Base-by-base conservation (phyloP, 495 filamentous ascomycete species). In the Penicillium goetzii region DNA sequence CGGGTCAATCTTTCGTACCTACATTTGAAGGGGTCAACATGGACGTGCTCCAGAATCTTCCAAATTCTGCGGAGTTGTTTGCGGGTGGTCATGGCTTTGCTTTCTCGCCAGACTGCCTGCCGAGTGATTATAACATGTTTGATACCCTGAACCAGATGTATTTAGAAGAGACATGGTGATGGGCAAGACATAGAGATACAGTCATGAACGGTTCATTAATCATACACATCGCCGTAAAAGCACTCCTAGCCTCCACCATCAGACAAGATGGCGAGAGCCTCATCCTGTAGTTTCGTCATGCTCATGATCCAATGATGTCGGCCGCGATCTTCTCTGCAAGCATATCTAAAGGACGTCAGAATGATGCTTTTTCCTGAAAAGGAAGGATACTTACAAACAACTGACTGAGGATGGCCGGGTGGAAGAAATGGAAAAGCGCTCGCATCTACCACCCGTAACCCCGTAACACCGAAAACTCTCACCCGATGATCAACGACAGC, bases 241-340 rank as follows among this genome's bases (percentile, higher is more conserved):
- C 17, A 5, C 25, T 3, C 17, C 19, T 40, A 15, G 9, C 41
- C 25, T n/a, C 11, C 47, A 30, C 30, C 5, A 15, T 30, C 25
- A 38, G 2, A 45, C 23, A 10, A 15, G 0, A 5, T 21, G 2
- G 9, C 19, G 14, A 23, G 19, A 10, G 8, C 19, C 3, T 23
- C 8, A 11, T 17, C 9, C 6, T 45, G 19, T 45, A 23, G 11
- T 45, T 12, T 12, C 19, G n/a, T 40, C 38, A 45, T 45, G 19
- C 17, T 4, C 10, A 33, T 7, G 50, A 33, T 15, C n/a, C 26
- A 17, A 75, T 65, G n/a, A 89, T 85, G 59, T 81, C 76, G 25
- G 78, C 75, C 2, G 84, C 84, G 67, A 88, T 86, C 74, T 88
- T 88, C 74, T 88, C 85, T 8, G 85, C 86, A 4, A 89, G 72